Base-by-base conservation (phyloP, 2,329 filamentous ascomycete genomes). In the Coleophoma cylindrospora region DNA sequence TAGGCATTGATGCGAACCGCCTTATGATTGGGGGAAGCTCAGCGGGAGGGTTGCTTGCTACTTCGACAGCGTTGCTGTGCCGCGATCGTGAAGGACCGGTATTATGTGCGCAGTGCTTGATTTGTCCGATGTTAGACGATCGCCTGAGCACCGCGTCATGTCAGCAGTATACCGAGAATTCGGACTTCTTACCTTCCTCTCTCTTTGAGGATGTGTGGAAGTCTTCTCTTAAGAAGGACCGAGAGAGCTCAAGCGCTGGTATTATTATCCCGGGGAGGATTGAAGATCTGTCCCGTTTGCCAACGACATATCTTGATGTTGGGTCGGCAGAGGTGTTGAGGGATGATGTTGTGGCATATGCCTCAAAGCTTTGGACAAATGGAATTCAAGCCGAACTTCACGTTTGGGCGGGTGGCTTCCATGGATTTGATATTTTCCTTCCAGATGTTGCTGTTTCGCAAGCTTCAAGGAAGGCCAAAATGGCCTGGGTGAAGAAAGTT, bases 331-430 rank as follows among this genome's bases (percentile, higher is more conserved):
- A 67, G 40, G 62, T 63, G 2, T 66, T 67, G 48, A 59, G 63
- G 22, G 63, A 65, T 51, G 65, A 67, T 47, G 60, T 62, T 48
- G 60, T 65, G 15, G 58, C 56, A 8, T 67, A 65, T 52, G 65
- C 64, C 33, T 56, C 61, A 8, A 62, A 61, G 36, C 54, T 67
- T 19, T 65, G 63, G 64, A 57, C 58, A 21, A 56, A 53, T 12
- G 65, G 65, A n/a, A 61, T 66, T 9, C 56, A 59, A 46, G 59
- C 64, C 40, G 64, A 67, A 47, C 56, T 66, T 41, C 65, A 67
- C 49, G 60, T 66, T 45, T 67, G 64, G 64, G 62, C 63, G 3
- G 65, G 64, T 44, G 64, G 63, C 2, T 61, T 62, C n/a, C 65
- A 67, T 49, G 64, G 63, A 17, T 67, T 66, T 27, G 65, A 67